phyloP scores from a whole-genome alignment of 2,329 filamentous ascomycete genomes.

The Mollisiaceae sp. region DNA sequence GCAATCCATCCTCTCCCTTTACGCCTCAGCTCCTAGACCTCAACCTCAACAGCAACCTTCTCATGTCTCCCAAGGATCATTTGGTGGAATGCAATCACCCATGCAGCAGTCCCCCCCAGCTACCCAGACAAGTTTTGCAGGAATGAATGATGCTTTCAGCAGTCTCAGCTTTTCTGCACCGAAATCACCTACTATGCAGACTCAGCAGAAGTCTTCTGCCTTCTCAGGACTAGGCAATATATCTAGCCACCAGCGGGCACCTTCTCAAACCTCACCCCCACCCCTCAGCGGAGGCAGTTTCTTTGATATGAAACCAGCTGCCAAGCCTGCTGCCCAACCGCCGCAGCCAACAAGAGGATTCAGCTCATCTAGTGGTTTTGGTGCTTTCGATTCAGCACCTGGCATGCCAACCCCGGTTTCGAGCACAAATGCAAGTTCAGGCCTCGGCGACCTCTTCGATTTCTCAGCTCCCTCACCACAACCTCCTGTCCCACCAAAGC shows the following conservation, averaged over 20 bases:
- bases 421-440: slow-evolving; percentile 49
- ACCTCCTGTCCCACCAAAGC: slow-evolving; percentile 49
- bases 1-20: slow-evolving; percentile 95
- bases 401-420: slow-evolving; percentile 48
- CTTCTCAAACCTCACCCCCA: slow-evolving; percentile 39
- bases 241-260: slow-evolving; percentile 46
- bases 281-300: slow-evolving; percentile 45
- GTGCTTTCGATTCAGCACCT: slow-evolving; percentile 58
- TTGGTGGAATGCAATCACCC: slow-evolving; percentile 70
- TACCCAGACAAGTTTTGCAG: slow-evolving; percentile 49
- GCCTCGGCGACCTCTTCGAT: slow-evolving; percentile 83
- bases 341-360: slow-evolving; percentile 55
- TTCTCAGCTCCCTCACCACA: slow-evolving; percentile 60
- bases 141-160: slow-evolving; percentile 81
- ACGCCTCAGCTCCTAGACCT: slow-evolving; percentile 83
- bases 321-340: slow-evolving; percentile 46
- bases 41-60: slow-evolving; percentile 57
- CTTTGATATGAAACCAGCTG: slow-evolving; percentile 76
- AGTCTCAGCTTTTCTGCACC: slow-evolving; percentile 64
- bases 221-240: slow-evolving; percentile 55
- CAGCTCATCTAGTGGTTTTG: slow-evolving; percentile 65
- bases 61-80: slow-evolving; percentile 65
- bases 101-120: slow-evolving; percentile 48
- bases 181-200: slow-evolving; percentile 49
- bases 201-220: slow-evolving; percentile 49